phyloP scores from a whole-genome alignment of 176 grass and related monocot species.

The Urochloa ruziziensis region DNA sequence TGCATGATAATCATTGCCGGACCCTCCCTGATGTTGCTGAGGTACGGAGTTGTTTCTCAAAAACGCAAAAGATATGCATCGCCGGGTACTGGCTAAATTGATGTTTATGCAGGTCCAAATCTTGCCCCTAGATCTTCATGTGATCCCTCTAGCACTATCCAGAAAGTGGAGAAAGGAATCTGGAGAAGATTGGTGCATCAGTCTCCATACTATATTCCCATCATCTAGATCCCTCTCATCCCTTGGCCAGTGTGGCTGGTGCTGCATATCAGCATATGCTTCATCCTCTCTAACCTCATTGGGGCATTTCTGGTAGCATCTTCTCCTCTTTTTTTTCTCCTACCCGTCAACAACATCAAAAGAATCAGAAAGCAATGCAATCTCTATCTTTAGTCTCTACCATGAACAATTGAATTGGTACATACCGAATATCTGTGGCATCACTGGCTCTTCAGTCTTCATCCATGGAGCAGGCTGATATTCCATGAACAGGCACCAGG shows the following conservation, averaged over 20 bases:
- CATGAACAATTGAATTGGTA: slow-evolving; percentile 32
- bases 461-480: not conserved
- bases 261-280: not conserved
- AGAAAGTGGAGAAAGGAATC: slow-evolving; percentile 30
- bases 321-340: not conserved
- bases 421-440: slow-evolving; percentile 39
- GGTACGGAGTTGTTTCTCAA: not conserved
- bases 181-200: slow-evolving; percentile 22
- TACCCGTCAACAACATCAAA: slow-evolving; percentile 22
- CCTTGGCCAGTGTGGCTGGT: not conserved
- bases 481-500: not conserved
- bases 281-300: not conserved
- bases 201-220: slow-evolving; percentile 33
- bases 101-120: slow-evolving; percentile 36
- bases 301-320: slow-evolving; percentile 16
- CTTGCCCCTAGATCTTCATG: slow-evolving; percentile 13
- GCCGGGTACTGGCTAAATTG: not conserved
- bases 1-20: slow-evolving; percentile 29
- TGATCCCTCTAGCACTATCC: slow-evolving; percentile 44
- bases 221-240: not conserved
- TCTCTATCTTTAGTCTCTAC: not conserved
- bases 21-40: not conserved
- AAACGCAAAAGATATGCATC: not conserved
- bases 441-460: not conserved
- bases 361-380: slow-evolving; percentile 8